A percentile compares a stretch with the other conserved stretches of the same genome.
phyloP scores from a whole-genome alignment of 768 basidiomycete species.

The Leccinum barrowsii region DNA sequence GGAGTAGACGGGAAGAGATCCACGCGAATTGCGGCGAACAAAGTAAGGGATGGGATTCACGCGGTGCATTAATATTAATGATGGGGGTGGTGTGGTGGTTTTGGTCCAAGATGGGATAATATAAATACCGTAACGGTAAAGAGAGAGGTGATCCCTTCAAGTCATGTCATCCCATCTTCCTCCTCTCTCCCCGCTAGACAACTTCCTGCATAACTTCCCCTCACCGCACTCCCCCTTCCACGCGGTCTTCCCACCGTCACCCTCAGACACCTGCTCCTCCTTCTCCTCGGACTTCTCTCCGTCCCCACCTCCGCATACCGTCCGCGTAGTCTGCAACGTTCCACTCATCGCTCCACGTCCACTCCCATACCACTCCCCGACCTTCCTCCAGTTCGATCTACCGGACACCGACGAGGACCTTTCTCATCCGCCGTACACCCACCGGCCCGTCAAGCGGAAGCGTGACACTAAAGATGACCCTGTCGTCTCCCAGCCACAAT shows the following conservation, averaged over 20 bases:
- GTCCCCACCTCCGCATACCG: slow-evolving; percentile 25
- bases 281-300: slow-evolving; percentile 23
- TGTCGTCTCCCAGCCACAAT: slow-evolving; percentile 14
- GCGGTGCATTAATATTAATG: slow-evolving; percentile 7
- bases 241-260: slow-evolving; percentile 34
- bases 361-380: slow-evolving; percentile 66
- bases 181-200: slow-evolving; percentile 25
- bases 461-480: slow-evolving; percentile 27
- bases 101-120: slow-evolving; percentile 1
- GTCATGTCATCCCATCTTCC: background rate
- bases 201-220: slow-evolving; percentile 1
- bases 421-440: slow-evolving; percentile 66
- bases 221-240: background rate
- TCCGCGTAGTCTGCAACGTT: slow-evolving; percentile 59
- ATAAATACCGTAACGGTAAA: background rate
- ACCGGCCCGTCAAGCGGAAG: slow-evolving; percentile 53
- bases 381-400: slow-evolving; percentile 63
- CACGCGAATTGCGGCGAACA: slow-evolving; percentile 62
- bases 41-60: slow-evolving; percentile 42
- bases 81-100: slow-evolving; percentile 6
- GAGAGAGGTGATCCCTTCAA: no score
- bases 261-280: slow-evolving; percentile 37
- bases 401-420: slow-evolving; percentile 70
- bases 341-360: slow-evolving; percentile 68
- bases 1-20: slow-evolving; percentile 72